Percentiles rank a stretch among this genome's conserved stretches.
phyloP scores from a whole-genome alignment of 106 monocot genomes.

The Alisma plantagoaquatica region DNA sequence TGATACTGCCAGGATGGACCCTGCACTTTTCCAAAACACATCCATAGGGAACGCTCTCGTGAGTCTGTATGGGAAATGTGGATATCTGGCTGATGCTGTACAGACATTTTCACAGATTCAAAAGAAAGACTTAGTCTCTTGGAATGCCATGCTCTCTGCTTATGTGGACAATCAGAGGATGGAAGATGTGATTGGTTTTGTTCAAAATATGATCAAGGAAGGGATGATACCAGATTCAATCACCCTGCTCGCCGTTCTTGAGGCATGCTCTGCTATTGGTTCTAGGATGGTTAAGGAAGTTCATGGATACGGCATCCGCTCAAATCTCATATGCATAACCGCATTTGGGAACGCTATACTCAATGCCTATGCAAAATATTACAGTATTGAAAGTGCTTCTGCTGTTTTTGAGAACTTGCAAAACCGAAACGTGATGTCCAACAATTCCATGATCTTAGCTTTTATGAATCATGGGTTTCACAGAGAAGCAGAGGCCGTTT shows the following conservation, averaged over 20 bases:
- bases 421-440: conserved; percentile 30
- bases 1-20: conserved; percentile 20
- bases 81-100: conserved; percentile 33
- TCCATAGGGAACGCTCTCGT: conserved; percentile 59
- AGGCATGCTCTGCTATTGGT: conserved; percentile 20
- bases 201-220: conserved; percentile 25
- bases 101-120: conserved; percentile 19
- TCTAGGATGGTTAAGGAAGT: conserved; percentile 34
- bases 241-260: conserved; percentile 41
- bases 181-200: conserved; percentile 22
- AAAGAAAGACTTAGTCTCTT: conserved; percentile 46
- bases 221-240: conserved; percentile 36
- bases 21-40: conserved; percentile 24
- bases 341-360: conserved; percentile 42
- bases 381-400: conserved; percentile 17
- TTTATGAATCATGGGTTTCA: conserved; percentile 34
- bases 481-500: conserved; percentile 34
- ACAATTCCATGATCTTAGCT: conserved; percentile 48
- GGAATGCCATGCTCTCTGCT: conserved; percentile 61
- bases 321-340: conserved; percentile 11
- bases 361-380: conserved; percentile 45
- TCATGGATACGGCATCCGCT: conserved; percentile 47
- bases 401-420: conserved; percentile 17
- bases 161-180: conserved; percentile 25
- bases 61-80: conserved; percentile 53